Evolutionary conservation across 116 monocot species (phyloP), one percentile per base, ranked within the genome.

Genomic region (Dioscorea cayenensis): DNA sequence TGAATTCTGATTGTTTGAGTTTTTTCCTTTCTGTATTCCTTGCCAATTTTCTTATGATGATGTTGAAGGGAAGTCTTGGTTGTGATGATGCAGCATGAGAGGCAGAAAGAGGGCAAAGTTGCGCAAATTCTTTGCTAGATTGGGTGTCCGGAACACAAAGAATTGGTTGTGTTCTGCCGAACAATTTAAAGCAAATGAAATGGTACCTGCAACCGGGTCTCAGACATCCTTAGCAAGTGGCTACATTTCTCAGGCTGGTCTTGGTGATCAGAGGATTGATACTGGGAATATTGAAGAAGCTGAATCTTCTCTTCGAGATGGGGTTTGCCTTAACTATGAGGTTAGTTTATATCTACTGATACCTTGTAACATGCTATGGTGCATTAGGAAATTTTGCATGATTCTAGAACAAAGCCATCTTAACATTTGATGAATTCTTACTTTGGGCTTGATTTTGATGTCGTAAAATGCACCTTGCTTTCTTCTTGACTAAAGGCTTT

Each of bases 301-400:
- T 35, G 95, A 95, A 73, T 89, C 80, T 61, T 87, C 89, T 37
- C 80, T 95, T 12, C 87, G 92, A 29, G 95, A 95, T 51, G 85
- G 89, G 12, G 82, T 77, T 51, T 79, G 79, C 70, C 79, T 95
- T 36, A 92, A 95, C 64, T 76, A 85, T 75, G 95, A 89, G 95
- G 95, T 95, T 66, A 4, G 62, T 38, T 32, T 35, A 36, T 69
- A 43, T 35, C 14, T 38, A 28, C 37, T 50, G 29, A 71, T 71
- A 17, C 36, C 63, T 38, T 23, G 25, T 20, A 23, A 2, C n/a
- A 18, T 16, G 14, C n/a, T 55, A 55, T 55, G 55, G n/a, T 55
- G 55, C 55, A 0, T 55, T 55, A 16, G 55, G 10, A 16, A 55
- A 55, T 16, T 55, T n/a, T 55, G 17, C 55, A 5, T 16, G 55